A percentile compares a stretch with the other conserved stretches of the same genome.
These are phyloP conservation scores for Chaetomium sp. DNA, from an alignment of 2,329 filamentous ascomycete genomes.

Conservation along the genomic window DNA sequence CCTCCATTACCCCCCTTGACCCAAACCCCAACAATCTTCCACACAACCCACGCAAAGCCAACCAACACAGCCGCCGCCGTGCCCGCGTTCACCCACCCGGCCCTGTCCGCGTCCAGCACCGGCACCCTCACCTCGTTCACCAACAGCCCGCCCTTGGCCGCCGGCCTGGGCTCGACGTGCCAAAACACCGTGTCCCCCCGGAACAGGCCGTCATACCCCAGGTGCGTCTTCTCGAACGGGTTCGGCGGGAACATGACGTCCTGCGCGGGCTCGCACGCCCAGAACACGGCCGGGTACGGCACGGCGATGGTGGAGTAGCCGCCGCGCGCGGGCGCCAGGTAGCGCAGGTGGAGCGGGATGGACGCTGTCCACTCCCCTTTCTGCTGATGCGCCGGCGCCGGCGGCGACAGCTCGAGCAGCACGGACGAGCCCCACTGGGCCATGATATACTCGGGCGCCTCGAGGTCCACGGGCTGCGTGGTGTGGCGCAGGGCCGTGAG, in stretches of 20 bases:
- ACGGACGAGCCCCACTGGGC: conserved; percentile 76
- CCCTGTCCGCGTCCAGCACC: conserved; percentile 60
- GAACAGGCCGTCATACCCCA: conserved; percentile 88
- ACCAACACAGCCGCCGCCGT: conserved; percentile 62
- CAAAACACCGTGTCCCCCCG: conserved; percentile 78
- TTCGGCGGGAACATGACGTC: conserved; percentile 70
- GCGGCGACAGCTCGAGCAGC: conserved; percentile 71
- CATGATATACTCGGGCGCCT: conserved; percentile 83
- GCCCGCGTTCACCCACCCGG: conserved; percentile 53
- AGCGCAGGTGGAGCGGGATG: conserved; percentile 84
- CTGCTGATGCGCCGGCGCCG: conserved; percentile 38
- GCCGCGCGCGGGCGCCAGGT: conserved; percentile 64
- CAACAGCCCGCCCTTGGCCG: conserved; percentile 43
- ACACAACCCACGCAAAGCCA: conserved; percentile 71
- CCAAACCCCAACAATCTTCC: conserved; percentile 54
- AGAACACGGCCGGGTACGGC: conserved; percentile 84
- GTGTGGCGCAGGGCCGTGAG: conserved; percentile 68
- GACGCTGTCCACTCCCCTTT: conserved; percentile 61
- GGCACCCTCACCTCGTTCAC: conserved; percentile 63
- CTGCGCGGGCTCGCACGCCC: conserved; percentile 71
- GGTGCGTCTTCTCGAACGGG: conserved; percentile 79
- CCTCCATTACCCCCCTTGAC: conserved; percentile 40
- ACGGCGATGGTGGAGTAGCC: conserved; percentile 61
- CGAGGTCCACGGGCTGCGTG: conserved; percentile 79
- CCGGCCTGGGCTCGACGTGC: conserved; percentile 64